Conservation (phyloP, 2,329 filamentous ascomycete genomes). For the Zelopaecilomyces penicillatus region DNA sequence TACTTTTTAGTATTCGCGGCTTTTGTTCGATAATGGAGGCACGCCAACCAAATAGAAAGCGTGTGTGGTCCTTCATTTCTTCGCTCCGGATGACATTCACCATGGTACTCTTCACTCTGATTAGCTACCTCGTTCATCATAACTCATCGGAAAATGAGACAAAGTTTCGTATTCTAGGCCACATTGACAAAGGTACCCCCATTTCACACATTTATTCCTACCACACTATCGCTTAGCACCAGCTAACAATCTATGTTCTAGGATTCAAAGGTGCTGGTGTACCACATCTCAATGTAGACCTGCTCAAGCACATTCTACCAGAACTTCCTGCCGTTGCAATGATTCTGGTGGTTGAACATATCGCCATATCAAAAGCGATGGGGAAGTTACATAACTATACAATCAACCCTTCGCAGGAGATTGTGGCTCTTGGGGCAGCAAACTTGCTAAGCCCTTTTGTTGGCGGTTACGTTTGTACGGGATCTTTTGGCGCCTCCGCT, state of each 20-base stretch:
- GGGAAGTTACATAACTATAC: slow-evolving; percentile 72
- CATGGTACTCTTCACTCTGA: slow-evolving; percentile 65
- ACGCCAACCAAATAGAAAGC: slow-evolving; percentile 50
- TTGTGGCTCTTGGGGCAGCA: slow-evolving; percentile 68
- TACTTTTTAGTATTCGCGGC: slow-evolving; percentile 57
- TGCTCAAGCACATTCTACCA: slow-evolving; percentile 49
- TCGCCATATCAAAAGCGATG: slow-evolving; percentile 77
- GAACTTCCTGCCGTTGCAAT: slow-evolving; percentile 66
- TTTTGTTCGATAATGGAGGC: slow-evolving; percentile 52
- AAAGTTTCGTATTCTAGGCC: slow-evolving; percentile 55
- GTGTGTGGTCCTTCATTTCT: slow-evolving; percentile 64
- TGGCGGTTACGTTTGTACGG: slow-evolving; percentile 41
- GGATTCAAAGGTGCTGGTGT: slow-evolving; percentile 57
- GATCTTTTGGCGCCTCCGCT: slow-evolving; percentile 57
- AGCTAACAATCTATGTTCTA: slow-evolving; percentile 13
- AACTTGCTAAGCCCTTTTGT: slow-evolving; percentile 71
- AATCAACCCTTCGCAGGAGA: slow-evolving; percentile 70
- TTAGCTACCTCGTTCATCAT: slow-evolving; percentile 61
- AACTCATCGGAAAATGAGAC: slow-evolving; percentile 37
- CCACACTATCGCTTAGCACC: neutral
- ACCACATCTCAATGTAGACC: slow-evolving; percentile 44
- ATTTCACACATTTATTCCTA: neutral
- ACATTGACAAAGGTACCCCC: slow-evolving; percentile 50
- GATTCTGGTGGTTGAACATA: slow-evolving; percentile 73
- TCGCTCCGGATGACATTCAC: slow-evolving; percentile 69